Evolutionary conservation across 495 filamentous ascomycete genomes (phyloP), one percentile per base, ranked within the genome.

Genomic region (Chaetomidium leptoderma): DNA sequence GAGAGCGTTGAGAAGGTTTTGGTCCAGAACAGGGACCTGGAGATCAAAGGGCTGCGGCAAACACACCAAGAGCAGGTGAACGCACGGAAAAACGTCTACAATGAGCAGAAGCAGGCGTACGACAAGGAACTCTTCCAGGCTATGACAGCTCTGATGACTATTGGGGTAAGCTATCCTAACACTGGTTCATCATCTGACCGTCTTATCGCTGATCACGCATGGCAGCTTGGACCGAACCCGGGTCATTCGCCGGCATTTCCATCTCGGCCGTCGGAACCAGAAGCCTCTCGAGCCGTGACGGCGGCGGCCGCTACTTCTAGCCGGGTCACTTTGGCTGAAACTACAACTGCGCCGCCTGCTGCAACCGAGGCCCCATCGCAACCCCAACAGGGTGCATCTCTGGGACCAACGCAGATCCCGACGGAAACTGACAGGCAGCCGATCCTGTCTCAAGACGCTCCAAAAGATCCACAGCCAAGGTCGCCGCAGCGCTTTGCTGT

Each of bases 301-400:
- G 6, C 27, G 13, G 16, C 27, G 24, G 26, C 24, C 3, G 33
- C 9, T 37, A 11, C 16, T 11, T 35, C 47, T 16, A 14, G 21
- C 19, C 39, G 8, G 13, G 9, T 29, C 27, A 23, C 30, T 8
- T 14, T 5, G 4, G 21, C 47, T 37, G 47, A 51, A 51, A 51
- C 47, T 5, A 11, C 3, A 10, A 11, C 47, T 26, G 33, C 19
- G 11, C 32, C 47, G 9, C 47, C 32, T 35, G 4, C 32, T 26
- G 47, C 32, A 51, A n/a, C 30, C 47, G 47, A 51, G 19, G 39
- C n/a, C 35, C n/a, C 52, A 24, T 35, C 40, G 21, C 52, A 44
- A 16, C 27, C 13, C 13, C 23, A 43, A 17, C 36, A 14, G 13
- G 27, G 11, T 47, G 16, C n/a, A n/a, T 23, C 21, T n/a, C 10